Evolutionary conservation across 257 asterid genomes (phyloP).

Genomic region (Verbascum thapsus): DNA sequence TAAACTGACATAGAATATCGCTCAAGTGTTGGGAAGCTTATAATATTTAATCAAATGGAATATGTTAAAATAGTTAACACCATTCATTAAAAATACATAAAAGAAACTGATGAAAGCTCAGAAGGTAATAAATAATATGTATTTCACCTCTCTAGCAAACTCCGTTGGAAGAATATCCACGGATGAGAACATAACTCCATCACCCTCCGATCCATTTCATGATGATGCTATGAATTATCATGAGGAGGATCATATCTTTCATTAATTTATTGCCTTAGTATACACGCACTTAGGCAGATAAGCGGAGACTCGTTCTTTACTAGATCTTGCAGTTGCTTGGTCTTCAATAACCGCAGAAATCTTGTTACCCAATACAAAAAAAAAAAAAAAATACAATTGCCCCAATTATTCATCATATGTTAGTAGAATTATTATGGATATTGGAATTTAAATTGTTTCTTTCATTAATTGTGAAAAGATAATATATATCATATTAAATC

Average conservation of each 20-base stretch:
- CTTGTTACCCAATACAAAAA: conserved; percentile 98
- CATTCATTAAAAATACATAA: too few relatives aligned
- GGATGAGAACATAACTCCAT: conserved; percentile 82
- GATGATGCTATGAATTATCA: conserved; percentile 69
- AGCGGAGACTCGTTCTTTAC: conserved; percentile 68
- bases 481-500: too few relatives aligned
- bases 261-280: too few relatives aligned
- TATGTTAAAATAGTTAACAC: conserved; percentile 9
- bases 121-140: not conserved
- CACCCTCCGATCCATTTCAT: conserved; percentile 79
- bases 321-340: conserved; percentile 70
- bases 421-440: too few relatives aligned
- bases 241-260: conserved; percentile 83
- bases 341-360: conserved; percentile 77
- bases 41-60: not conserved
- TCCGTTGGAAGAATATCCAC: conserved; percentile 97
- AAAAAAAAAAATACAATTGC: too few relatives aligned
- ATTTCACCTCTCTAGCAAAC: conserved; percentile 86
- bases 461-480: too few relatives aligned
- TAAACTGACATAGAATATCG: conserved; percentile 79
- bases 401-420: too few relatives aligned
- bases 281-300: too few relatives aligned
- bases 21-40: conserved; percentile 97
- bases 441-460: too few relatives aligned
- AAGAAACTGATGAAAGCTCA: too few relatives aligned